Evolutionary conservation across 139 green algal species (phyloP).

Genomic region (Haematococcus sp.): DNA sequence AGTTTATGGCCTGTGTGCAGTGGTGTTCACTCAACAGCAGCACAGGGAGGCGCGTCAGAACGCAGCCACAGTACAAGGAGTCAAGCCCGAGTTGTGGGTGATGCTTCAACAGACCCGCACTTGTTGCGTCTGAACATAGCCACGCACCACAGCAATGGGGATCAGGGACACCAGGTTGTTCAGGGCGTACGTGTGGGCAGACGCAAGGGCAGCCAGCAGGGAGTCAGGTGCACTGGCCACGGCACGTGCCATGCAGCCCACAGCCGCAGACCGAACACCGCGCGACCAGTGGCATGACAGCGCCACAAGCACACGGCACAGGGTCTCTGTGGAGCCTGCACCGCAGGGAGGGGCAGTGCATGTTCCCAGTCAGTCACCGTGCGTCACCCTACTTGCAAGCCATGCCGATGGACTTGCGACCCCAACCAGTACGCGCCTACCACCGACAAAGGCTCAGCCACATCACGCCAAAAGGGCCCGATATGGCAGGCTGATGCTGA

Average conservation of each 20-base stretch:
- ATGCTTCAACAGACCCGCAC: no score
- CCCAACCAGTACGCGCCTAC: no score
- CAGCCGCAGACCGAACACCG: constrained; percentile 18
- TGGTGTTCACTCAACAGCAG: no score
- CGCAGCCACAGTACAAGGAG: neutral
- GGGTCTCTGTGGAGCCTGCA: constrained; percentile 28
- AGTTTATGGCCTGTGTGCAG: no score
- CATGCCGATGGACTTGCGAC: no score
- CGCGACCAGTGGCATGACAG: constrained; percentile 36
- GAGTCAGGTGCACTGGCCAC: neutral
- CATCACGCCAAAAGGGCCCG: no score
- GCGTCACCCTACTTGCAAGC: no score
- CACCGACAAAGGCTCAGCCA: no score
- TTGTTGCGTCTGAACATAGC: no score
- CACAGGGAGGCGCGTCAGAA: neutral
- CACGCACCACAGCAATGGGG: constrained; percentile 20
- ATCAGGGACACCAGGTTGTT: constrained; percentile 13
- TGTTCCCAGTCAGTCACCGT: no score
- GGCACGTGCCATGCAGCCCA: constrained; percentile 12
- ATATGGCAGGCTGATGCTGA: neutral
- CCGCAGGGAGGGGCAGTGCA: neutral
- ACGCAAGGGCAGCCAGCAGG: constrained; percentile 15
- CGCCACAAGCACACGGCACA: constrained; percentile 33
- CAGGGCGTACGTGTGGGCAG: constrained; percentile 14
- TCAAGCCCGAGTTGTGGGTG: no score